Evolutionary conservation across 169 alveolate genomes (phyloP), one percentile per base, ranked within the genome.

Genomic region (Plasmodium vivax): DNA sequence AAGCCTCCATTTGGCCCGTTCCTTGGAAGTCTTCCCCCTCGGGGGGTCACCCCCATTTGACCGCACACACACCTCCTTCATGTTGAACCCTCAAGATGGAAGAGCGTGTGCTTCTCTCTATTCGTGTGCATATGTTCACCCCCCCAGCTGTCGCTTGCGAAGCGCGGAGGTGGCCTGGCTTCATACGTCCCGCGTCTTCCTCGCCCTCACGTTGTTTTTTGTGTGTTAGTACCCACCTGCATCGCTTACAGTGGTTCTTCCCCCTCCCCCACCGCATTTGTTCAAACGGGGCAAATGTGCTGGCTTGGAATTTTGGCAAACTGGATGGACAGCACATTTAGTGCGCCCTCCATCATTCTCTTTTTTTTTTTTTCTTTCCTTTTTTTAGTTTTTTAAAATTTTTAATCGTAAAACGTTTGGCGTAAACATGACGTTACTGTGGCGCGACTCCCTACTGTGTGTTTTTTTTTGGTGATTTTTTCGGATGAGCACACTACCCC

Each of bases 301-400:
- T 12, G 23, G 8, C 23, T 51, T 51, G 62, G 23, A 51, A 14
- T 51, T 51, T 51, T 51, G 62, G 62, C 62, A 14, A 51, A 51
- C 14, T 51, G 62, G 62, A 51, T 51, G 23, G 62, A 51, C 62
- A 14, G 62, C 23, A 19, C 23, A 51, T 51, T 51, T 51, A 2
- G 62, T 14, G 62, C 62, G 14, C 8, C 9, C 3, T 72, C 8
- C 45, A 34, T 72, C 81, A 34, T 72, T 36, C 45, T 43, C 43
- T 72, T 72, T 72, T 72, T 72, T 72, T 71, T 71, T 71, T 71
- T 71, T 12, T 72, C n/a, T 72, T 36, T 72, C 14, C n/a, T 72
- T 72, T 72, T 72, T 51, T 51, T 7, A 12, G 14, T 72, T 36
- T 34, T 72, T 16, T 16, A 32, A 34, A 34, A 12, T 72, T 51